Evolutionary conservation across 2,329 filamentous ascomycete genomes (phyloP).

Genomic region (Colletotrichum limetticola): DNA sequence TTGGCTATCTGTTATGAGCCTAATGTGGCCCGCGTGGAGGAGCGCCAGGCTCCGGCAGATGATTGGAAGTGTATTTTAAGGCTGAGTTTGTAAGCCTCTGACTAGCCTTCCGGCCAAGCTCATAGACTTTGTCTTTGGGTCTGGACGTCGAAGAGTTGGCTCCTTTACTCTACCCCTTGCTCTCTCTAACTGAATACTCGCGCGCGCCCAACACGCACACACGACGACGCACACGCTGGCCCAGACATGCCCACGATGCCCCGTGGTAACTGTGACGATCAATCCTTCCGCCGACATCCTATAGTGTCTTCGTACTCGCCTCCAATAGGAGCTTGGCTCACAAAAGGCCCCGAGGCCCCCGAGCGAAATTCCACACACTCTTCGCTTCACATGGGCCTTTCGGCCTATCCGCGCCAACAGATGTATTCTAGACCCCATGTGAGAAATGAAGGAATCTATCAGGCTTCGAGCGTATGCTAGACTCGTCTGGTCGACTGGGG

Average conservation of each 20-base stretch:
- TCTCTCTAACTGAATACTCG: neutral
- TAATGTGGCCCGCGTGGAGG: neutral
- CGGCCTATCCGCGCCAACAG: neutral
- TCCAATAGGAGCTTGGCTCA: neutral
- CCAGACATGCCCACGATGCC: neutral
- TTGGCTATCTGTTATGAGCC: neutral
- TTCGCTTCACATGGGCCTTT: neutral
- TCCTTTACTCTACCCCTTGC: neutral
- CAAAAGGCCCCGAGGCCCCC: neutral
- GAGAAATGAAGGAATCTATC: too few species aligned
- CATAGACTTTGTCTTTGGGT: neutral
- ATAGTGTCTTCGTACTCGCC: neutral
- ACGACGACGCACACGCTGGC: neutral
- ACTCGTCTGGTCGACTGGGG: neutral
- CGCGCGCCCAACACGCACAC: neutral
- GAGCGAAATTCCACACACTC: neutral
- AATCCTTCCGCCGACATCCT: neutral
- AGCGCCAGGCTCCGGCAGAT: neutral
- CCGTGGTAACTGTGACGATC: too few species aligned
- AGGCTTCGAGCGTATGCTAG: too few species aligned
- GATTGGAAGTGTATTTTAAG: slow-evolving; percentile 11
- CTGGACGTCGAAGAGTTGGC: neutral
- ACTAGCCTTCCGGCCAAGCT: neutral
- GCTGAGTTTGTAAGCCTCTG: neutral
- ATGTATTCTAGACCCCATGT: neutral